Percentiles rank a stretch among this genome's conserved stretches.
phyloP scores from a whole-genome alignment of 1,284 basidiomycete species.

The Trichosporon coremiiforme region DNA sequence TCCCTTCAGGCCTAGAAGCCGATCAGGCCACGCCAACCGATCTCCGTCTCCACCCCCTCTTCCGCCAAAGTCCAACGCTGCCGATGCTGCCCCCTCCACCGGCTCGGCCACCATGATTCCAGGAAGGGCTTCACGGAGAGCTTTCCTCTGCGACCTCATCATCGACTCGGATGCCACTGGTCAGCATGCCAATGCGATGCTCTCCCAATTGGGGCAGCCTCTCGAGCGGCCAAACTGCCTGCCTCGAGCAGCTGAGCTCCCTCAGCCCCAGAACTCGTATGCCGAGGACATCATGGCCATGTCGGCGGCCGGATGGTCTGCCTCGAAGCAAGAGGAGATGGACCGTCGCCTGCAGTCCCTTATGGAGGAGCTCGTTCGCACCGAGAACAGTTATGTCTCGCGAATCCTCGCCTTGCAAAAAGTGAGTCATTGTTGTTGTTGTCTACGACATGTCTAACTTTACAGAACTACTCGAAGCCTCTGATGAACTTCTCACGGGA shows the following conservation, averaged over 20 bases:
- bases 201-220: slow-evolving; percentile 46
- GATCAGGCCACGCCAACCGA: slow-evolving; percentile 14
- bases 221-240: slow-evolving; percentile 40
- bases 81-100: slow-evolving; percentile 32
- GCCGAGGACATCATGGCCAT: slow-evolving; percentile 18
- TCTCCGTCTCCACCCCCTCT: slow-evolving; percentile 26
- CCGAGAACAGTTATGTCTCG: slow-evolving; percentile 52
- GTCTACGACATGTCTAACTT: neutral
- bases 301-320: slow-evolving; percentile 31
- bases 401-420: slow-evolving; percentile 50
- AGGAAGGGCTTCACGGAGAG: slow-evolving; percentile 42
- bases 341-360: slow-evolving; percentile 38
- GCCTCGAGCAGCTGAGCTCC: slow-evolving; percentile 26
- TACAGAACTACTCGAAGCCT: neutral
- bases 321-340: slow-evolving; percentile 43
- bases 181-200: slow-evolving; percentile 42
- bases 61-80: slow-evolving; percentile 22
- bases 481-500: slow-evolving; percentile 17
- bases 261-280: slow-evolving; percentile 35
- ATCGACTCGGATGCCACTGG: slow-evolving; percentile 45
- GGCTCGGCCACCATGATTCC: slow-evolving; percentile 15
- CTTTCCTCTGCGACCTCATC: slow-evolving; percentile 52
- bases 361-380: slow-evolving; percentile 53
- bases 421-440: slow-evolving; percentile 35
- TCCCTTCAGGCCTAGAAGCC: slow-evolving; percentile 30